A percentile compares a stretch with the other conserved stretches of the same genome.
These are phyloP conservation scores for Aspergillus brasiliensis DNA, from an alignment of 2,329 filamentous ascomycete genomes.

Conservation along the genomic window DNA sequence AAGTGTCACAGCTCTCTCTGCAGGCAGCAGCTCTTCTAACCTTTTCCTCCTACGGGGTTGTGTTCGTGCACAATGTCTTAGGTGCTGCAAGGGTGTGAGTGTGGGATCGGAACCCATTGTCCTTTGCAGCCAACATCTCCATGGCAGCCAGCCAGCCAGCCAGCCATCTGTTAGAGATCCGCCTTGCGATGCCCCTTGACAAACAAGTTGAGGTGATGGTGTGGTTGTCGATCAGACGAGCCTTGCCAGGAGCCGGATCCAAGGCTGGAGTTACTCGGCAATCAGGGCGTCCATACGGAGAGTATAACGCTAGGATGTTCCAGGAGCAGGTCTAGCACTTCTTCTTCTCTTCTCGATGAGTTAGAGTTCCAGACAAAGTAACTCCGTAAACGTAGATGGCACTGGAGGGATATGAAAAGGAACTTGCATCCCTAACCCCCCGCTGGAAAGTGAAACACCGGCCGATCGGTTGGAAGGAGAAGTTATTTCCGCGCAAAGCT, in stretches of 20 bases:
- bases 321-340: too few species aligned
- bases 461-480: neutral
- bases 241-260: neutral
- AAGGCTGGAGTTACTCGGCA: neutral
- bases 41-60: neutral
- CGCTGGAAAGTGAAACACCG: slow-evolving; percentile 4
- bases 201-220: neutral
- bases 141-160: slow-evolving; percentile 4
- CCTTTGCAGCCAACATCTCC: slow-evolving; percentile 1
- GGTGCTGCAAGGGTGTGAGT: neutral
- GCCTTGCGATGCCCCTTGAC: slow-evolving; percentile 3
- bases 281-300: neutral
- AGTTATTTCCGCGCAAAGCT: slow-evolving; percentile 4
- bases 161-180: neutral
- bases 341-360: neutral
- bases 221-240: neutral
- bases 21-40: neutral
- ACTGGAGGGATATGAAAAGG: neutral
- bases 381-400: neutral
- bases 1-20: neutral
- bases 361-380: neutral
- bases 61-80: neutral
- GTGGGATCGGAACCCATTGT: neutral
- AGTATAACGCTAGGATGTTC: neutral
- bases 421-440: neutral